Conservation (phyloP, 2,329 filamentous ascomycete genomes). For the Sporothrix luriei region DNA sequence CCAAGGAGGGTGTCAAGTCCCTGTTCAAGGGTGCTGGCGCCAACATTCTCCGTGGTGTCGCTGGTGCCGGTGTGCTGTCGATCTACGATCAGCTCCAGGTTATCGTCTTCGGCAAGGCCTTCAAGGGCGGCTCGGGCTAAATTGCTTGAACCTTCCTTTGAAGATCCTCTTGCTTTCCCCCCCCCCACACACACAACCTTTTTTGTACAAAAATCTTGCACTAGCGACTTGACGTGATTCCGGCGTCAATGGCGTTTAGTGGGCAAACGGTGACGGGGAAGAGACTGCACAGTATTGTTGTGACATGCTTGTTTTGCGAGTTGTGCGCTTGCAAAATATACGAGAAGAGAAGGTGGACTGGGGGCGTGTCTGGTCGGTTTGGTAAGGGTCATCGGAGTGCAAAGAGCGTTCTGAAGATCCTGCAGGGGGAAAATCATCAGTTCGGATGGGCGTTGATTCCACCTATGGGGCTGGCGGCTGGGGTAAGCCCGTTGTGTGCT, state of each 20-base stretch:
- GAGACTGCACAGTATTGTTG: neutral
- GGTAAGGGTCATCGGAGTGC: conserved; percentile 20
- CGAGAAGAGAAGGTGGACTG: conserved; percentile 20
- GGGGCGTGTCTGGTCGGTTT: conserved; percentile 2
- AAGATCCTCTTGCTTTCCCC: conserved; percentile 13
- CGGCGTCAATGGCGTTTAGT: conserved; percentile 31
- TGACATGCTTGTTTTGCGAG: neutral
- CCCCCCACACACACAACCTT: conserved; percentile 36
- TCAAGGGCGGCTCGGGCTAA: conserved; percentile 67
- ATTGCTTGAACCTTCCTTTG: conserved; percentile 45
- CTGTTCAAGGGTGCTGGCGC: conserved; percentile 99
- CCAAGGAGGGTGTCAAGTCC: conserved; percentile 96
- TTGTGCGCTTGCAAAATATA: conserved; percentile 8
- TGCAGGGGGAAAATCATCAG: conserved; percentile 3
- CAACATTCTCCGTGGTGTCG: conserved; percentile 99
- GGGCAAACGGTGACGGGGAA: conserved; percentile 12
- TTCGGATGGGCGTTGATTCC: conserved; percentile 23
- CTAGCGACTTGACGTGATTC: conserved; percentile 48
- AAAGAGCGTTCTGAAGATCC: neutral
- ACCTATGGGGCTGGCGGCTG: conserved; percentile 7
- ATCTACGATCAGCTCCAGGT: conserved; percentile 99
- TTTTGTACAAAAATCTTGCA: conserved; percentile 33
- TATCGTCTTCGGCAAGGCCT: conserved; percentile 99
- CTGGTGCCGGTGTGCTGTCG: conserved; percentile 99
- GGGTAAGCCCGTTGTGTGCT: conserved; percentile 31